Base-by-base conservation (phyloP, 116 monocot genomes). In the Cymodocea nodosa region DNA sequence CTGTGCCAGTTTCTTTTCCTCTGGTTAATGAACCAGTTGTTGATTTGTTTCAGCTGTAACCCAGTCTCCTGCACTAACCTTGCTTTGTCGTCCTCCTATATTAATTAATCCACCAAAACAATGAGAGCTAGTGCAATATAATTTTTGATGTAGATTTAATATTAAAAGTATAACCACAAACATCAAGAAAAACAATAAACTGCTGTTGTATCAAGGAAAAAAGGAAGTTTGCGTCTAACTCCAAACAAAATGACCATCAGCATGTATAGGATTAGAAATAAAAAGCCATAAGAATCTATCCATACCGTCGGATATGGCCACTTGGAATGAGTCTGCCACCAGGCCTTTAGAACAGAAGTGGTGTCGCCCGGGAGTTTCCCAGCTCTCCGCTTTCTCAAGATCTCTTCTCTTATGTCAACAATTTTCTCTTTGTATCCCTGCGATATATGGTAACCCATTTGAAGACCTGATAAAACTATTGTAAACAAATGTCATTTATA, bases 21-120 rank as follows among this genome's bases (percentile, higher is more conserved):
- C 70, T 90, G 90, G 60, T 90, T 90, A 62, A 90, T 90, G 75
- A 90, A 90, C 90, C 90, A 90, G 68, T 90, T 90, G 48, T 90
- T 90, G 30, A 90, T 90, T 60, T 90, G 90, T 60, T 90, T 90
- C 58, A 90, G 76, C 22, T 90, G 90, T 52, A 90, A 56, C 5
- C 86, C 86, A 16, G 90, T 90, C 81, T 90, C 90, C 71, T 90
- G 82, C 35, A 90, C 90, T n/a, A 90, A 53, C 30, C 84, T 70
- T 10, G 90, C 84, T 74, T 90, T 90, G 50, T 90, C 90, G 50
- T 90, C 90, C 70, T 90, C 90, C 85, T 89, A 71, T 49, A 52
- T 25, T 30, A 66, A 30, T 5, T 5, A 30, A 25, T 3, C 30
- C 30, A 30, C 30, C 30, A 24, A 19, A 52, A 18, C 39, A 14